Percentiles rank a stretch among this genome's conserved stretches.
These are phyloP conservation scores for Acanthamoeba lenticulata DNA, from an alignment of 208 protist species.

Conservation along the genomic window DNA sequence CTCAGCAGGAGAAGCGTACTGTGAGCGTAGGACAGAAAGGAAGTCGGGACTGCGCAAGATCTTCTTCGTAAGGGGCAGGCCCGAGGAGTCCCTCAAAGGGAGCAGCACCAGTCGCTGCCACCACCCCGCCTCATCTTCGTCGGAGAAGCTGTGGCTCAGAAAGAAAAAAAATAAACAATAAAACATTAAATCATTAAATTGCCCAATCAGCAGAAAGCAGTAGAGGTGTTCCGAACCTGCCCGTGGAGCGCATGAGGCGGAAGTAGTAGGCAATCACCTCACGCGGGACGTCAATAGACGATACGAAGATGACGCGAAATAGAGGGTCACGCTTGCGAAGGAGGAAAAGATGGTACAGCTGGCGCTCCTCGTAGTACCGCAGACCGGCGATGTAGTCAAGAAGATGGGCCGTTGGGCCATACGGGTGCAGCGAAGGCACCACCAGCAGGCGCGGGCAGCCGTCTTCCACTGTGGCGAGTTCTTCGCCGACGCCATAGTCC, in stretches of 20 bases:
- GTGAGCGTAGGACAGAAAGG: neutral
- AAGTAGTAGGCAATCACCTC: constrained; percentile 26
- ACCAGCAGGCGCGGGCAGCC: neutral
- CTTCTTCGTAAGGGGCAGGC: neutral
- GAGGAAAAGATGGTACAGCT: constrained; percentile 20
- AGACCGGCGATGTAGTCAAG: neutral
- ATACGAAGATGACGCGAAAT: constrained; percentile 14
- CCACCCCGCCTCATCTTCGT: constrained; percentile 4
- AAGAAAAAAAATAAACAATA: neutral
- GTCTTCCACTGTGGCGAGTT: too few relatives aligned
- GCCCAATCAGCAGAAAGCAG: neutral
- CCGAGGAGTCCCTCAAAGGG: neutral
- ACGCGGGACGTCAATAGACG: neutral
- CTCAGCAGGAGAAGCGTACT: neutral
- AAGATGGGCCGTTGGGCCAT: neutral
- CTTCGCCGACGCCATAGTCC: too few relatives aligned
- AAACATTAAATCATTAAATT: neutral
- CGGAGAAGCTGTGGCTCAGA: neutral
- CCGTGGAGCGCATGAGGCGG: neutral
- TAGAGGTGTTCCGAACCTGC: neutral
- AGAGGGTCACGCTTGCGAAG: neutral
- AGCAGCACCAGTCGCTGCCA: neutral
- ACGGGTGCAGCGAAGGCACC: neutral
- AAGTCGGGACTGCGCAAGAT: neutral
- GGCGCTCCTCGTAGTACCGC: constrained; percentile 35